Base-by-base conservation (phyloP, 140 eudicot species). In the Cichorium intybus region DNA sequence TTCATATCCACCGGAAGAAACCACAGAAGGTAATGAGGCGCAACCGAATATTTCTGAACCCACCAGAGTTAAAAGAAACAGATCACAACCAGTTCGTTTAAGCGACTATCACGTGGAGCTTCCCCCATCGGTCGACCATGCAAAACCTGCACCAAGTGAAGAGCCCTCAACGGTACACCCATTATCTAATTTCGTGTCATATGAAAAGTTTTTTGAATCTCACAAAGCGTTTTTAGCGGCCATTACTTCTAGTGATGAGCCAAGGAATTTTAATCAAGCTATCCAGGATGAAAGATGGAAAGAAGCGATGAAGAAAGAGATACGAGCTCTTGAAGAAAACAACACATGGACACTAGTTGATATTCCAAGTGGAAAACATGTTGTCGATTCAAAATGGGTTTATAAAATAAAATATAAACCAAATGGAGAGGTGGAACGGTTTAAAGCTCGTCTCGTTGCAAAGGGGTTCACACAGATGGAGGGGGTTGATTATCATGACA, bases 401-500 rank as follows among this genome's bases (percentile, higher is more conserved):
- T 76, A 69, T 14, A 76, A 62, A 29, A 62, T 62, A 11, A 68
- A 76, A 31, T 16, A 29, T 2, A n/a, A n/a, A n/a, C n/a, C n/a
- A n/a, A n/a, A n/a, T n/a, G n/a, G n/a, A n/a, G n/a, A n/a, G n/a
- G n/a, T 62, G 39, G 73, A 76, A 14, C n/a, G 73, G 0, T 63
- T 33, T 21, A 76, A 76, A 11, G 72, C 81, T 23, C 31, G 77
- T 1, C 43, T 76, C 6, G 77, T 76, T 4, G 81, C 72, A 4
- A 28, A 56, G 39, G 73, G 81, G 1, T 76, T 12, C 28, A 60
- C 57, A 2, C 72, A 75, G 20, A n/a, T 61, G 2, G 50, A 76
- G 21, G 72, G 71, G 4, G 14, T 51, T 3, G 76, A 68, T 27
- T 69, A 68, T 28, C 56, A 60, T n/a, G n/a, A n/a, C n/a, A n/a